These are phyloP conservation scores for Passiflora organensis DNA, from an alignment of 345 rosid genomes.

Conservation along the genomic window DNA sequence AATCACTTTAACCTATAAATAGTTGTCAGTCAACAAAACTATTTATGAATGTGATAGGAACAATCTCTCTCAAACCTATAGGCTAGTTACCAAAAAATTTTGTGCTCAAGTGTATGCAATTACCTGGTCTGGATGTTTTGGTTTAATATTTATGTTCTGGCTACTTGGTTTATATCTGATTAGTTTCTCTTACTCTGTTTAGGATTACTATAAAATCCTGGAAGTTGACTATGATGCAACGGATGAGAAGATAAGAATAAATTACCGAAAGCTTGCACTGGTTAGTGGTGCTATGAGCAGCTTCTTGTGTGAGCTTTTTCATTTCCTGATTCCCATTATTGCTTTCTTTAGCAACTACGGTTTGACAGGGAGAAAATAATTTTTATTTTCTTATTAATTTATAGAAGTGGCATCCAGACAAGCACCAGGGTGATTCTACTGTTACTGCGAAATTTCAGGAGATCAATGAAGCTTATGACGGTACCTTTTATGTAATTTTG, in stretches of 20 bases:
- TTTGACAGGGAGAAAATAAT: constrained; percentile 11
- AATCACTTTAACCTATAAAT: too few species aligned
- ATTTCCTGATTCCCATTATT: constrained; percentile 10
- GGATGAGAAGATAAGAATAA: constrained; percentile 63
- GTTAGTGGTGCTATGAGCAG: constrained; percentile 37
- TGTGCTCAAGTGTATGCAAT: not conserved
- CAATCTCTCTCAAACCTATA: too few species aligned
- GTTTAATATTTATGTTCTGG: not conserved
- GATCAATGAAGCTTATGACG: constrained; percentile 76
- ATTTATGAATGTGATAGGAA: too few species aligned
- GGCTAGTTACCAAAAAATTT: not conserved
- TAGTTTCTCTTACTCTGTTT: constrained; percentile 5
- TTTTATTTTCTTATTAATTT: constrained; percentile 10
- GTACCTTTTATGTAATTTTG: constrained; percentile 22
- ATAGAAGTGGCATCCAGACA: constrained; percentile 89
- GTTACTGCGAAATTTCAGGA: constrained; percentile 68
- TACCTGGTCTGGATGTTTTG: not conserved
- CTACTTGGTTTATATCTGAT: constrained; percentile 4
- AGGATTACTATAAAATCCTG: constrained; percentile 80
- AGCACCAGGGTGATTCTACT: constrained; percentile 65
- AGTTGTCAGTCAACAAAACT: too few species aligned
- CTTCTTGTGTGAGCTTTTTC: constrained; percentile 21
- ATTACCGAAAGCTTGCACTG: constrained; percentile 77
- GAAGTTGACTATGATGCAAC: constrained; percentile 83
- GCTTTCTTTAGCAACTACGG: constrained; percentile 6